phyloP scores from a whole-genome alignment of 169 alveolate genomes.

The Babesia sp. region DNA sequence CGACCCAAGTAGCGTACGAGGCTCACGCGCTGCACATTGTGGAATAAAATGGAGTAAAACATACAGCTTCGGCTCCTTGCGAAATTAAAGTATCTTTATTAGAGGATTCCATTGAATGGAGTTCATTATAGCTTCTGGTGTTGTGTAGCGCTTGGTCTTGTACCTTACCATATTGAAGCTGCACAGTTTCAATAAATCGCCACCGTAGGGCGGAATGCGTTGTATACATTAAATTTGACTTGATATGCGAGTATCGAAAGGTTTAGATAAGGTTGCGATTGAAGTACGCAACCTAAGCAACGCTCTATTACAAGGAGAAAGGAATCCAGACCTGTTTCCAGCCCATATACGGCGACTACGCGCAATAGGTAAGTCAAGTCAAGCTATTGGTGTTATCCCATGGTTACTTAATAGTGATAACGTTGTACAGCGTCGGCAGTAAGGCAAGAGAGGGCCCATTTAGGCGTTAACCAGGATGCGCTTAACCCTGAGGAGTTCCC shows the following conservation, averaged over 20 bases:
- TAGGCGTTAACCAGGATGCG: constrained; percentile 32
- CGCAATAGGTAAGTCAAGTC: constrained; percentile 29
- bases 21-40: constrained; percentile 12
- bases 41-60: background rate
- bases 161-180: too few relatives aligned
- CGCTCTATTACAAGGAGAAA: constrained; percentile 1
- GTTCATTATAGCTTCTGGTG: too few relatives aligned
- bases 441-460: constrained; percentile 18
- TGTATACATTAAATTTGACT: background rate
- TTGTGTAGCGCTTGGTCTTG: too few relatives aligned
- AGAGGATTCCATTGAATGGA: constrained; percentile 10
- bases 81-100: constrained; percentile 21
- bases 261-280: constrained; percentile 2
- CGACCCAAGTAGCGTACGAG: constrained; percentile 50
- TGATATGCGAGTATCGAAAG: background rate
- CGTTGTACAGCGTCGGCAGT: constrained; percentile 34
- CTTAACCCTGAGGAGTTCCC: constrained; percentile 15
- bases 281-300: constrained; percentile 40
- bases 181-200: too few relatives aligned
- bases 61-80: constrained; percentile 68
- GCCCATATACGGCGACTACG: constrained; percentile 51
- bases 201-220: too few relatives aligned
- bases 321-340: constrained; percentile 55
- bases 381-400: background rate
- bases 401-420: background rate